Evolutionary conservation across 78 protist genomes (phyloP), one percentile per base, ranked within the genome.

Genomic region (Pigoraptor vietnamica): DNA sequence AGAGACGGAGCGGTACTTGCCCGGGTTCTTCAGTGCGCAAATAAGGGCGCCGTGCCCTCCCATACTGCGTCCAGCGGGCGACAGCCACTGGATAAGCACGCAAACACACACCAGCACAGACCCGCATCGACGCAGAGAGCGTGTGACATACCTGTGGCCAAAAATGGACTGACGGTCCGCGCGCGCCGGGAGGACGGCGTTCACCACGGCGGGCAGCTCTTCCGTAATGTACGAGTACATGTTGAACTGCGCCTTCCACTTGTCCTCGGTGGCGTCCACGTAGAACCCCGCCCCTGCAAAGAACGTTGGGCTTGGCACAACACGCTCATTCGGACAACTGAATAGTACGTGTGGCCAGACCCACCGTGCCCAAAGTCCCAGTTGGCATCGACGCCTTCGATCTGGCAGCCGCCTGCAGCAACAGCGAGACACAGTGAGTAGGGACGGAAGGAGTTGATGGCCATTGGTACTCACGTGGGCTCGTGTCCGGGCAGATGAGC

Each of bases 21-120:
- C 84, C 29, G 97, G 97, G 84, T 95, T 95, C 84, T 90, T 93
- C 37, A 97, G 40, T 35, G 95, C 95, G 55, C 32, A 34, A 0
- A 91, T 32, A 0, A 97, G 94, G 32, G 98, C 99, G 79, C 99
- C 99, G 79, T 96, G 97, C 29, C 99, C 99, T 24, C 99, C 99
- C 98, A 98, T 97, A 55, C 96, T 93, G 89, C 90, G 94, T 39
- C 94, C 95, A 19, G 0, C 2, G 67, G 94, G 29, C 6, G 89
- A 2, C 81, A 14, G 32, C 23, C 21, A 87, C 33, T 25, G 14
- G 1, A 25, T 25, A 87, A 40, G 56, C 48, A 87, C 2, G 32
- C 21, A 14, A 25, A 2, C 89, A 25, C 48, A 87, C 56, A 2
- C 14, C 25, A 35, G 35, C 23, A 83, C 33, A 39, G 39, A 88